A percentile compares a stretch with the other conserved stretches of the same genome.
Evolutionary conservation across 2,329 filamentous ascomycete genomes (phyloP).

Genomic region (Lizonia empirigonia): DNA sequence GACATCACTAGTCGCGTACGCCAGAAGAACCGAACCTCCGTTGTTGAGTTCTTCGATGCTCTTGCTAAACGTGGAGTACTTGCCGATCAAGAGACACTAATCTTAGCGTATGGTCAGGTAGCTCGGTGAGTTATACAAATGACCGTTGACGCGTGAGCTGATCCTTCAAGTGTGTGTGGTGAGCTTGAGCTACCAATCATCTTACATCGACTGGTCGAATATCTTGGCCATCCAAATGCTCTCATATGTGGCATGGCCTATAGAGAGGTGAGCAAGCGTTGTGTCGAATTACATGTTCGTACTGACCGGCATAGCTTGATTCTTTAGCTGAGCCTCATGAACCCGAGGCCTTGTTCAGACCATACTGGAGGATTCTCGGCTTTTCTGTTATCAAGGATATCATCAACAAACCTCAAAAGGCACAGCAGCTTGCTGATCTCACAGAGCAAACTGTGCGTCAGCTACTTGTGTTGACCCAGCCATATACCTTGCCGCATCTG

Average conservation of each 20-base stretch:
- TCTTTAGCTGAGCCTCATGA: conserved; percentile 71
- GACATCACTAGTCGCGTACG: conserved; percentile 56
- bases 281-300: background rate
- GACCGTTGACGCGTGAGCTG: conserved; percentile 7
- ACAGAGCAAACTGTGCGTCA: conserved; percentile 75
- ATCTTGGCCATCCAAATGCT: conserved; percentile 80
- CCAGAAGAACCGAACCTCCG: conserved; percentile 69
- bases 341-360: conserved; percentile 73
- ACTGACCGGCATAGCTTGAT: conserved; percentile 58
- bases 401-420: conserved; percentile 78
- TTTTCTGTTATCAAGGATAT: conserved; percentile 84
- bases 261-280: conserved; percentile 64
- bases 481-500: conserved; percentile 82
- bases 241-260: conserved; percentile 82
- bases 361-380: conserved; percentile 87
- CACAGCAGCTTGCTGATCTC: conserved; percentile 78
- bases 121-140: conserved; percentile 61
- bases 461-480: conserved; percentile 76
- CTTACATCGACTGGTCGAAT: conserved; percentile 81
- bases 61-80: conserved; percentile 72
- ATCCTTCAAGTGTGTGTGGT: conserved; percentile 62
- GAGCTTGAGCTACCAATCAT: conserved; percentile 88
- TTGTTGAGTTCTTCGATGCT: conserved; percentile 72
- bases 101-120: conserved; percentile 84
- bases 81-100: conserved; percentile 78